Evolutionary conservation across 177 flowering plant genomes (phyloP).

Genomic region (Tripterygium wilfordii): DNA sequence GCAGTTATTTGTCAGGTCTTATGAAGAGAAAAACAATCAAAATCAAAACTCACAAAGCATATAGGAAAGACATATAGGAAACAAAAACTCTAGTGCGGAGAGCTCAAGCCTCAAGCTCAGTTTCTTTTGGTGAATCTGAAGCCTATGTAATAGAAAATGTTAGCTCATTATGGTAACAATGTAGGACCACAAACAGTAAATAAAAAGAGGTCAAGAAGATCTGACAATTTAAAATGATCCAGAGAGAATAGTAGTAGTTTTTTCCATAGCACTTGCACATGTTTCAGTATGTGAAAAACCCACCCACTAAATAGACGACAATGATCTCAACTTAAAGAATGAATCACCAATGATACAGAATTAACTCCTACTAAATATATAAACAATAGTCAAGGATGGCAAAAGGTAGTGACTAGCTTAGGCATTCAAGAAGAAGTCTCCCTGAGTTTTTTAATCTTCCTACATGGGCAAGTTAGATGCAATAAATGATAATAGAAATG

Average conservation of each 20-base stretch:
- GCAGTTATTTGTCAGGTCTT: constrained; percentile 8
- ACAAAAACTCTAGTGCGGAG: constrained; percentile 27
- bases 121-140: constrained; percentile 34
- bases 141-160: constrained; percentile 25
- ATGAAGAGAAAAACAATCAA: neutral
- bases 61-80: constrained; percentile 21
- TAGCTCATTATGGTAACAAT: constrained; percentile 16
- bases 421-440: no score
- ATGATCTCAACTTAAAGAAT: constrained; percentile 1
- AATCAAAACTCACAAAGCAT: constrained; percentile 24
- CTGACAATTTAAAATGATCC: no score
- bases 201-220: no score
- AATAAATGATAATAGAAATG: no score
- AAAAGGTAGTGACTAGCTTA: no score
- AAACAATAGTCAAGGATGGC: neutral
- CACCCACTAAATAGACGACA: neutral
- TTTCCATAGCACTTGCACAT: no score
- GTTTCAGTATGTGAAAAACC: no score
- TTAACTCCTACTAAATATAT: no score
- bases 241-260: no score
- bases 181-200: no score
- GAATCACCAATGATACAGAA: constrained; percentile 1
- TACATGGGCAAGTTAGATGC: no score
- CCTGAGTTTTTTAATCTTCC: no score
- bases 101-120: constrained; percentile 37